Evolutionary conservation across 73 alveolate species (phyloP), one percentile per base, ranked within the genome.

Genomic region (Symbiodinium pilosum): DNA sequence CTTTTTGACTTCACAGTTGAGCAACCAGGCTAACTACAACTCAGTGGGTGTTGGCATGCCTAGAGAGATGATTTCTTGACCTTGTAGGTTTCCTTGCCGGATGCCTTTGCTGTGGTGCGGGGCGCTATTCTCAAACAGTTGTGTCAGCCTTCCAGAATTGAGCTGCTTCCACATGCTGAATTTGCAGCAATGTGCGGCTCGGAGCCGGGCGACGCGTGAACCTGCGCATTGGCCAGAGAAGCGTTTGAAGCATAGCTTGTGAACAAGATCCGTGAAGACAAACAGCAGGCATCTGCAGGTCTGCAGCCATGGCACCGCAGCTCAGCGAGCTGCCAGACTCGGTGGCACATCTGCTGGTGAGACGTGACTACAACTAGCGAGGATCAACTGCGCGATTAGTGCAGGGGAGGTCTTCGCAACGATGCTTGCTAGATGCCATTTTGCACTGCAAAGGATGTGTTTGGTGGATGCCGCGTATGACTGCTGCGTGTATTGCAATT

Each of bases 381-480:
- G 34, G 30, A 30, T 34, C 51, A 28, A 44, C 16, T 16, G 69
- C 18, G 64, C 93, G 20, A 71, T 26, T 40, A 9, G 84, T 71
- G 64, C 3, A 30, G 42, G 9, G 43, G 12, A 44, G 81, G 28
- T 30, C 7, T 42, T 43, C 32, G 12, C 47, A 39, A 43, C 3
- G 24, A n/a, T 4, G 32, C 18, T 21, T 26, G 12, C 56, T 12
- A 83, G 12, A 16, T 3, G n/a, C n/a, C n/a, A n/a, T n/a, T n/a
- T n/a, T n/a, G n/a, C n/a, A 38, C 8, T 6, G 14, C 51, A 1
- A 11, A 89, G 95, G 95, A 89, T 89, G 47, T 89, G 95, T n/a
- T 68, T 89, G 73, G 95, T 89, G 87, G 95, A 89, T 42, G 95
- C 95, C n/a, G 83, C 95, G 68, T 89, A 89, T 28, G 95, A 89